Conservation (phyloP, 768 basidiomycete species). For the Collybia mongolica region DNA sequence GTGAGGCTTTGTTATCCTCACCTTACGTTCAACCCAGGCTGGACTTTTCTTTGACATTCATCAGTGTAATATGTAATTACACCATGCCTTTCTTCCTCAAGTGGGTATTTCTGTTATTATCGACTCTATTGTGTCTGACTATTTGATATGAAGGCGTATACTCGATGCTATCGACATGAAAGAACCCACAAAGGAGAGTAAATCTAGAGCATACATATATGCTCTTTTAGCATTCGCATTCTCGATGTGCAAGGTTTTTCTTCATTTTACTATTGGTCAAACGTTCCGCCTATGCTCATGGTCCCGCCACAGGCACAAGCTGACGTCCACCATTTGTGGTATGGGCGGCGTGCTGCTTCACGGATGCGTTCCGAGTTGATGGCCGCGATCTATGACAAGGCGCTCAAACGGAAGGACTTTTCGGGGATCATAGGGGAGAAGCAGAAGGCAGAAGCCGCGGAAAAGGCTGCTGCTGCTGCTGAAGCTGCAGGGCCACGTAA, state of each 20-base stretch:
- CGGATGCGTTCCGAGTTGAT: constrained; percentile 79
- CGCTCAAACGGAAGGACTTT: constrained; percentile 79
- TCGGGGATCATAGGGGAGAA: constrained; percentile 66
- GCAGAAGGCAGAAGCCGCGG: constrained; percentile 31
- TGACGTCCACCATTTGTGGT: constrained; percentile 79
- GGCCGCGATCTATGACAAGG: constrained; percentile 87
- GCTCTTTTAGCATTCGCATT: constrained; percentile 74
- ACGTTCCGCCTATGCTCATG: not conserved
- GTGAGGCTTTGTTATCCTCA: not conserved
- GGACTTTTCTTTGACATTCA: constrained; percentile 66
- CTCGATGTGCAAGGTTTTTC: constrained; percentile 50
- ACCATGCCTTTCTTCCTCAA: constrained; percentile 85
- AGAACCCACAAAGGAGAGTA: constrained; percentile 46
- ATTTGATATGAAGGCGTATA: constrained; percentile 32
- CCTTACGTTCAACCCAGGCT: constrained; percentile 31
- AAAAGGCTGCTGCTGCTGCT: constrained; percentile 43
- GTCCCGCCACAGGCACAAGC: constrained; percentile 46
- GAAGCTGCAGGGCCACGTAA: not conserved
- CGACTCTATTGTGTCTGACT: constrained; percentile 7
- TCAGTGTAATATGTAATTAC: constrained; percentile 77
- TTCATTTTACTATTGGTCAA: not conserved
- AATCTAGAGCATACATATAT: constrained; percentile 70
- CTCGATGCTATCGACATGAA: constrained; percentile 30
- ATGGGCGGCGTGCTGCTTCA: constrained; percentile 70
- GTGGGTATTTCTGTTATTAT: constrained; percentile 28